Percentiles rank a stretch among this genome's conserved stretches.
phyloP scores from a whole-genome alignment of 768 basidiomycete genomes.

The Leccinum arenicola region DNA sequence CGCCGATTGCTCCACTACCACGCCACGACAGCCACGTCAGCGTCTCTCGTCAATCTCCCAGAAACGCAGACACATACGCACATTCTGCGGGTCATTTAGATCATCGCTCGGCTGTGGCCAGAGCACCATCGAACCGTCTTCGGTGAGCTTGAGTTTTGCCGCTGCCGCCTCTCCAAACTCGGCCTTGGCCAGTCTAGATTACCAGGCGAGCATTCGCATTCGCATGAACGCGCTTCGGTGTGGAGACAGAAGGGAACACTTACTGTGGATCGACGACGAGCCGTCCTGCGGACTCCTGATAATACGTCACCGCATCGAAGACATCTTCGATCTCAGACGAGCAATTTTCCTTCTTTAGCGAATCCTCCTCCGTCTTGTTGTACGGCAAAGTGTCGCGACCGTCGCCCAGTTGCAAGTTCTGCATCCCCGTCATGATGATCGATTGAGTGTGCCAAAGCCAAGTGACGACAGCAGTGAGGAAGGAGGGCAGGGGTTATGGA shows the following conservation, averaged over 20 bases:
- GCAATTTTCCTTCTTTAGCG: neutral
- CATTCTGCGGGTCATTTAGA: conserved; percentile 54
- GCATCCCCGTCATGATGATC: neutral
- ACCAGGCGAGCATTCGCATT: neutral
- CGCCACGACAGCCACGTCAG: neutral
- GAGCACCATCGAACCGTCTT: conserved; percentile 45
- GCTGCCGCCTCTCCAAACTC: conserved; percentile 51
- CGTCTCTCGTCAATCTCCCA: neutral
- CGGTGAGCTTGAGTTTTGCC: conserved; percentile 43
- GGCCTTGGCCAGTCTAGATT: conserved; percentile 40
- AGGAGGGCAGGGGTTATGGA: neutral
- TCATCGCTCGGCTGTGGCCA: conserved; percentile 55
- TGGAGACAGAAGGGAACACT: conserved; percentile 15
- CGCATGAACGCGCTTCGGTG: neutral
- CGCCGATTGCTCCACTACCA: conserved; percentile 42
- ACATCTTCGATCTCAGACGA: neutral
- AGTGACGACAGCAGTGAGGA: neutral
- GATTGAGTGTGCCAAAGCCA: neutral
- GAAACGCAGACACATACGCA: conserved; percentile 19
- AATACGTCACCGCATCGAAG: conserved; percentile 40
- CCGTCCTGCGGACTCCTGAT: conserved; percentile 55
- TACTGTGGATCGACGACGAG: conserved; percentile 62
- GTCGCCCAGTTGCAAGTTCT: neutral
- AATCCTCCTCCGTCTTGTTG: neutral
- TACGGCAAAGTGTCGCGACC: neutral